These are phyloP conservation scores for Hemileia vastatrix DNA, from an alignment of 1,284 basidiomycete genomes.

Conservation along the genomic window DNA sequence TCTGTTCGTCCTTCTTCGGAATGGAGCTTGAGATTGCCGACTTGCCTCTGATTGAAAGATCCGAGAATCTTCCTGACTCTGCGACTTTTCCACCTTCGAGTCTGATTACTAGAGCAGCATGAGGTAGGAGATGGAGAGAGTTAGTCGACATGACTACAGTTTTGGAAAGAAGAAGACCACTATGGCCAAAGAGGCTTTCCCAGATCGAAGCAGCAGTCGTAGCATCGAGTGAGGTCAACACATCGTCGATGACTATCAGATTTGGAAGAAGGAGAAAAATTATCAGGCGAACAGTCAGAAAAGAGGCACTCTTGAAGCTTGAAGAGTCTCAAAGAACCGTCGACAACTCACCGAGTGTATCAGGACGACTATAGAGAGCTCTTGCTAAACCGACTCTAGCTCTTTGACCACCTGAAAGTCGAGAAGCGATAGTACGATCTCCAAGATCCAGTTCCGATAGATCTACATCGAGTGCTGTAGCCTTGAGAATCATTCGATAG, in stretches of 20 bases:
- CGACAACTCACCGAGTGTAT: neutral
- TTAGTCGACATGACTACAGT: constrained; percentile 35
- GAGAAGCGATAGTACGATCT: neutral
- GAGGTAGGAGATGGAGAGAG: constrained; percentile 29
- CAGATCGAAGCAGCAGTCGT: constrained; percentile 27
- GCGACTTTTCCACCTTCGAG: constrained; percentile 30
- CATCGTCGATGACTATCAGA: constrained; percentile 27
- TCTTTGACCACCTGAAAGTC: constrained; percentile 28
- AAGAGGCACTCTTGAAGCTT: neutral
- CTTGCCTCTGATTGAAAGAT: constrained; percentile 30
- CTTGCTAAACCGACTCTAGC: constrained; percentile 30
- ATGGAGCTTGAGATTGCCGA: constrained; percentile 30
- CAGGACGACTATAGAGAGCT: constrained; percentile 26
- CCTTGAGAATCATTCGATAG: neutral
- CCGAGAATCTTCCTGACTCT: constrained; percentile 28
- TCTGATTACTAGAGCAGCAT: constrained; percentile 26
- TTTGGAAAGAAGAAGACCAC: constrained; percentile 27
- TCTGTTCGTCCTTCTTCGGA: constrained; percentile 6
- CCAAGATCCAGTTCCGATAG: neutral
- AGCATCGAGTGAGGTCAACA: constrained; percentile 30
- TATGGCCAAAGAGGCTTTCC: constrained; percentile 27
- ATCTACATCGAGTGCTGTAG: neutral
- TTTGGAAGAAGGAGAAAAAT: neutral
- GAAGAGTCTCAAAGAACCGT: neutral
- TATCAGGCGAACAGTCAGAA: neutral